phyloP scores from a whole-genome alignment of 140 eudicot genomes.

The Flaveria floridana region DNA sequence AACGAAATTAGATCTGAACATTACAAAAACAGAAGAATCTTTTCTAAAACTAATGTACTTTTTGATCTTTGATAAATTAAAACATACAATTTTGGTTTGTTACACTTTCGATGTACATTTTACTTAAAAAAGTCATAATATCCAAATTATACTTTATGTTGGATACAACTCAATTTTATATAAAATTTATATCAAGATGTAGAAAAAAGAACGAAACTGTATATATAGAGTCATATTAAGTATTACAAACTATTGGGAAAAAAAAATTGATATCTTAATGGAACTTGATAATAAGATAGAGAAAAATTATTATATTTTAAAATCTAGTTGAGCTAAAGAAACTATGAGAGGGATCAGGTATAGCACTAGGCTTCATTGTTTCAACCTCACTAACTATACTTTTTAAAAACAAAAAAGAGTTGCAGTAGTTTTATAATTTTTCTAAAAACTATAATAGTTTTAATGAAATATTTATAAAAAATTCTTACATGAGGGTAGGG shows the following conservation, averaged over 20 bases:
- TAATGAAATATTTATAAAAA: too few relatives aligned
- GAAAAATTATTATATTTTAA: neutral
- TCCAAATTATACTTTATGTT: neutral
- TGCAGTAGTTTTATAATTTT: neutral
- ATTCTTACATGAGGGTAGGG: too few relatives aligned
- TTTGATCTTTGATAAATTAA: too few relatives aligned
- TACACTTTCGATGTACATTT: too few relatives aligned
- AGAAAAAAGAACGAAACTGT: neutral
- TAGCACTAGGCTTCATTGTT: neutral
- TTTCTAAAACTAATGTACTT: too few relatives aligned
- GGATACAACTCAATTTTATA: neutral
- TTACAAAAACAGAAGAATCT: too few relatives aligned
- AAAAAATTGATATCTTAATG: neutral
- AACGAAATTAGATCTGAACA: neutral
- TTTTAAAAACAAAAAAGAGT: neutral
- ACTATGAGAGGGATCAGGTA: neutral
- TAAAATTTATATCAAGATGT: neutral
- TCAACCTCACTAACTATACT: neutral
- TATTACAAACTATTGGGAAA: too few relatives aligned
- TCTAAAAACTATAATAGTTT: neutral
- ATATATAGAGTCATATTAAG: too few relatives aligned
- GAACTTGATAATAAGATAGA: neutral
- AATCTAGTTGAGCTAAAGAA: neutral
- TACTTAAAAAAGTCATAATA: conserved; percentile 33
- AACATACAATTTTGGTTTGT: too few relatives aligned